Base-by-base conservation (phyloP, 768 basidiomycete species). In the Multifurca ochricompacta region DNA sequence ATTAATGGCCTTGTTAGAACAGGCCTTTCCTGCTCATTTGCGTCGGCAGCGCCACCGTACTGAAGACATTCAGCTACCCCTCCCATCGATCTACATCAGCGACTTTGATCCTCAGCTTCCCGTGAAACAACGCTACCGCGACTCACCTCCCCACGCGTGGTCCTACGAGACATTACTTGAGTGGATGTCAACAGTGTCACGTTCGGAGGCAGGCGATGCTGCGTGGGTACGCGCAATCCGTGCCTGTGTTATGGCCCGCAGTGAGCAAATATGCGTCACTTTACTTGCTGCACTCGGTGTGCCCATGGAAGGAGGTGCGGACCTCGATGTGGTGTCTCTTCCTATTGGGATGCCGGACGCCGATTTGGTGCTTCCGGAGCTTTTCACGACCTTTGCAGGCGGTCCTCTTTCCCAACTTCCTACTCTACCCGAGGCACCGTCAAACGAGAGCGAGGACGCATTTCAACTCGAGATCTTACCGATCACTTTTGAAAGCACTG, bases 281-380 rank as follows among this genome's bases (percentile, higher is more conserved):
- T 35, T 61, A 39, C 58, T 61, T 39, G 47, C 51, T 31, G 60
- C 60, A 18, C 58, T 61, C 47, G 60, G 60, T 19, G 58, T 61
- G 30, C 60, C 60, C 19, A 55, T 61, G 53, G 60, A 61, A 46
- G 60, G 60, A 18, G 42, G 53, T 7, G 58, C 52, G 13, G 53
- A 50, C 43, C 45, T 54, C 16, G 60, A 61, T 23, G 31, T 51
- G n/a, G 47, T 52, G 9, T 39, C 48, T n/a, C 47, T 53, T 6
- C 57, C 57, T 9, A 28, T 57, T 30, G 57, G 47, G 11, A 25
- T 55, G 28, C 53, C 53, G 21, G 53, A 58, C 14, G n/a, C 30
- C 30, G 30, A 49, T 35, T 23, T 19, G 23, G 42, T 9, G 9
- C 57, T 58, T 31, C 53, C 52, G 11, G 53, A 55, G 21, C 53